phyloP scores from a whole-genome alignment of 1,139 yeast genomes.

The Tardiomyces digboiensis region DNA sequence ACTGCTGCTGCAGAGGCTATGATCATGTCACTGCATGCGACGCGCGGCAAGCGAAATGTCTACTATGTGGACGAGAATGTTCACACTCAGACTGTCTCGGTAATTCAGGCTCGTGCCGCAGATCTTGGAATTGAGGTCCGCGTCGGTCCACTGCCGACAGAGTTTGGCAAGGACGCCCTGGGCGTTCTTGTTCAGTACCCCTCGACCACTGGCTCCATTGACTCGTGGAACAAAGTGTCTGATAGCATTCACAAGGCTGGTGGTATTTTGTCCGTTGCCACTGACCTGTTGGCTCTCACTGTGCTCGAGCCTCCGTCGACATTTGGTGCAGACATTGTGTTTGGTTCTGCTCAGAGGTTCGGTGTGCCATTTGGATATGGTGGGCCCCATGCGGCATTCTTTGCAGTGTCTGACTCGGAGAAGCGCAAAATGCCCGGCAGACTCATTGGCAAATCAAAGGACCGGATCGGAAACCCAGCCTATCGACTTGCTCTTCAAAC shows the following conservation, averaged over 20 bases:
- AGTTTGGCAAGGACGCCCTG: slow-evolving; percentile 36
- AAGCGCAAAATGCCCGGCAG: slow-evolving; percentile 96
- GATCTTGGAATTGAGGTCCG: slow-evolving; percentile 63
- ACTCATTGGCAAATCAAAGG: slow-evolving; percentile 88
- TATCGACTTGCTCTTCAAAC: slow-evolving; percentile 91
- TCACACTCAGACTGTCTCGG: slow-evolving; percentile 82
- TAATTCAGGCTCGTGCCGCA: slow-evolving; percentile 66
- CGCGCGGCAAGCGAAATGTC: slow-evolving; percentile 54
- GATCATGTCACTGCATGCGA: slow-evolving; percentile 66
- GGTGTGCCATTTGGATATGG: slow-evolving; percentile 98
- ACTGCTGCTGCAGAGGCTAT: slow-evolving; percentile 98
- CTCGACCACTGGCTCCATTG: slow-evolving; percentile 70
- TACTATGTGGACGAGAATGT: slow-evolving; percentile 69
- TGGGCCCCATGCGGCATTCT: slow-evolving; percentile 98
- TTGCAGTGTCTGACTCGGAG: slow-evolving; percentile 68
- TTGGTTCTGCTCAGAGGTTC: slow-evolving; percentile 91
- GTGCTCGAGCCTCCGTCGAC: slow-evolving; percentile 73
- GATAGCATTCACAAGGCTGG: slow-evolving; percentile 60
- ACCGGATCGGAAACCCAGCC: slow-evolving; percentile 83
- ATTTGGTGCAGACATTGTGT: slow-evolving; percentile 87
- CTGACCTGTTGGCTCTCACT: slow-evolving; percentile 85
- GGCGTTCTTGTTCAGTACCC: slow-evolving; percentile 93
- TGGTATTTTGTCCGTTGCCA: slow-evolving; percentile 74
- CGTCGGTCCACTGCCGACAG: slow-evolving; percentile 39
- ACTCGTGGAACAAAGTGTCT: slow-evolving; percentile 45